phyloP scores from a whole-genome alignment of 495 filamentous ascomycete species.

The Elasticomyces elasticus region DNA sequence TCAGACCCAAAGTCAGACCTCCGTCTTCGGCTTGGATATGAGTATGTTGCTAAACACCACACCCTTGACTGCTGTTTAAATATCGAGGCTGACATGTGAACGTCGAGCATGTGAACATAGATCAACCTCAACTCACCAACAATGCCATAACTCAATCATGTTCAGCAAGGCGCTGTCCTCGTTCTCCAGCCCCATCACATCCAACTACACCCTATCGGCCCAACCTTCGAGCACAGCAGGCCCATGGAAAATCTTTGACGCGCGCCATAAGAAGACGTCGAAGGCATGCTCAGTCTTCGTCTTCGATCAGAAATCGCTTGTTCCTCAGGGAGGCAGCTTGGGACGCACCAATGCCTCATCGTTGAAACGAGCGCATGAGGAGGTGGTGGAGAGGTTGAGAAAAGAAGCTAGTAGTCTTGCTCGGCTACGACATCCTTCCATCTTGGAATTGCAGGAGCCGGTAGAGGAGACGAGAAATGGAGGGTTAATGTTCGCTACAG shows the following conservation, averaged over 20 bases:
- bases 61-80: no score
- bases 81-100: no score
- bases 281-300: conserved; percentile 87
- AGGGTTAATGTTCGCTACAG: conserved; percentile 91
- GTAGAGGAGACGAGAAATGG: conserved; percentile 87
- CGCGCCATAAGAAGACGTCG: conserved; percentile 85
- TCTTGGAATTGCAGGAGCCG: conserved; percentile 87
- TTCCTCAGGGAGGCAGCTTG: conserved; percentile 44
- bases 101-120: no score
- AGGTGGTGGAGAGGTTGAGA: conserved; percentile 81
- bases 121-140: no score
- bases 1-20: no score
- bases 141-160: conserved; percentile 59
- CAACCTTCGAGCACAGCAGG: conserved; percentile 63
- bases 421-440: conserved; percentile 75
- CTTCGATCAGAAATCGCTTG: conserved; percentile 80
- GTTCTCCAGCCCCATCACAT: conserved; percentile 79
- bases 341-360: conserved; percentile 52
- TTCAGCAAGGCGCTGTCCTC: conserved; percentile 88
- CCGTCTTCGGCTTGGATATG: no score
- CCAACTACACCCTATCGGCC: conserved; percentile 73
- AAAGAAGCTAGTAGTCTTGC: conserved; percentile 84
- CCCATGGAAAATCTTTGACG: conserved; percentile 95
- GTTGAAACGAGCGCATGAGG: conserved; percentile 70
- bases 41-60: no score